phyloP scores from a whole-genome alignment of 345 rosid genomes.

The Eutrema heterophyllum region DNA sequence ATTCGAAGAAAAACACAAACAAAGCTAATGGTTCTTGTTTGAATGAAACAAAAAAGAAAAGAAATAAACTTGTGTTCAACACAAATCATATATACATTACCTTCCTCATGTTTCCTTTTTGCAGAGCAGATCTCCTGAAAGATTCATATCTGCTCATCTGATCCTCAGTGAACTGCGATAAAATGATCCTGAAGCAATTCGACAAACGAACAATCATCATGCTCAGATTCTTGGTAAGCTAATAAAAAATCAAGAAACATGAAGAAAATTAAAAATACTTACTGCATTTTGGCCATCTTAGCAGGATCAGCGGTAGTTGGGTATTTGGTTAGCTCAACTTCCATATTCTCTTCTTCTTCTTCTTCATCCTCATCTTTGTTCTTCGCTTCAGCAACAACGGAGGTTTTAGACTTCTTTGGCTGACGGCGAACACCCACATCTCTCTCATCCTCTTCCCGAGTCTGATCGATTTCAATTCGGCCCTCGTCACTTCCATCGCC shows the following conservation, averaged over 20 bases:
- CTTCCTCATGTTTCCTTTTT: conserved; percentile 87
- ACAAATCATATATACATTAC: conserved; percentile 28
- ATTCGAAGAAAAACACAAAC: not conserved
- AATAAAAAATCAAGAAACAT: not conserved
- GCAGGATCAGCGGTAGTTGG: conserved; percentile 70
- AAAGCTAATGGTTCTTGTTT: not conserved
- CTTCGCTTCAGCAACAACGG: conserved; percentile 26
- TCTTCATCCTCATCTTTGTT: conserved; percentile 70
- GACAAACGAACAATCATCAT: not conserved
- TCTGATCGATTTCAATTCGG: conserved; percentile 8
- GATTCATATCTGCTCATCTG: conserved; percentile 95
- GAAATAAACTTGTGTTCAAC: not conserved
- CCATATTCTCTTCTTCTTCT: conserved; percentile 90
- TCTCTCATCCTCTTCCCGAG: conserved; percentile 38
- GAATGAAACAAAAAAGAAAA: not conserved
- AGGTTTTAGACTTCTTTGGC: conserved; percentile 16
- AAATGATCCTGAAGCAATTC: conserved; percentile 48
- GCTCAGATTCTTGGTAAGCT: not conserved
- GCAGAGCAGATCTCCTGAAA: conserved; percentile 92
- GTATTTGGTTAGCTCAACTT: conserved; percentile 71
- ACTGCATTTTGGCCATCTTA: conserved; percentile 96
- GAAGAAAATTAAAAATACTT: conserved; percentile 3
- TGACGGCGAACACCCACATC: conserved; percentile 16
- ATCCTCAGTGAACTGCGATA: conserved; percentile 73
- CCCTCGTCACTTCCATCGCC: conserved; percentile 22